Evolutionary conservation across 495 filamentous ascomycete genomes (phyloP).

Genomic region (Penicillium lagena): DNA sequence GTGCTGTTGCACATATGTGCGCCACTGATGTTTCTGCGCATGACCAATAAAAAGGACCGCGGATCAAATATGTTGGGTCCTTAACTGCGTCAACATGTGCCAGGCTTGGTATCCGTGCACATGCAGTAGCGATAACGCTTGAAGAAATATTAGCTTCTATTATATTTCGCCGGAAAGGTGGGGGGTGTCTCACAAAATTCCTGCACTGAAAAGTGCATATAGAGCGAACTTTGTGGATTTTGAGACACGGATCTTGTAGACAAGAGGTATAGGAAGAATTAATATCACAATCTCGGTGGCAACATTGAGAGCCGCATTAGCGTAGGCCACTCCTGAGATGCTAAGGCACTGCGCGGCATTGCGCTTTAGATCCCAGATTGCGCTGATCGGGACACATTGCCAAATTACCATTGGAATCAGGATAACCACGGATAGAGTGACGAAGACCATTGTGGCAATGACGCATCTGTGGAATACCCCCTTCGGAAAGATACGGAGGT

Average conservation of each 20-base stretch:
- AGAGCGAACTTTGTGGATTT: neutral
- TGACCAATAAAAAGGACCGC: slow-evolving; percentile 4
- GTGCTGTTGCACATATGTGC: slow-evolving; percentile 7
- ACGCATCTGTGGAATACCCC: neutral
- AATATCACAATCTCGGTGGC: slow-evolving; percentile 6
- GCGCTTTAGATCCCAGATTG: slow-evolving; percentile 4
- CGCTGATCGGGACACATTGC: slow-evolving; percentile 8
- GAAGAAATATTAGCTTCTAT: no score
- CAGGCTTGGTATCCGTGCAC: slow-evolving; percentile 7
- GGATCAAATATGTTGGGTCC: slow-evolving; percentile 5
- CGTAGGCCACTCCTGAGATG: slow-evolving; percentile 6
- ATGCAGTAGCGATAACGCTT: slow-evolving; percentile 8
- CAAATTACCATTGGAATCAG: slow-evolving; percentile 7
- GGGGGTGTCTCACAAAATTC: slow-evolving; percentile 2
- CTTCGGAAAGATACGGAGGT: slow-evolving; percentile 11
- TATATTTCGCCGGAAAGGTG: neutral
- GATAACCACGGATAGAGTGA: slow-evolving; percentile 1
- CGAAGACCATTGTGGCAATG: slow-evolving; percentile 1
- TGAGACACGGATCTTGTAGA: slow-evolving; percentile 3
- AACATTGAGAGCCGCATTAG: slow-evolving; percentile 8
- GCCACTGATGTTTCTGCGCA: slow-evolving; percentile 6
- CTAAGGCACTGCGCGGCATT: slow-evolving; percentile 3
- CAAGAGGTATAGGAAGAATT: slow-evolving; percentile 5
- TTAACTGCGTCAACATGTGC: slow-evolving; percentile 1
- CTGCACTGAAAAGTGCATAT: slow-evolving; percentile 7